Conservation (phyloP, 257 asterid genomes). For the Lantana camara region DNA sequence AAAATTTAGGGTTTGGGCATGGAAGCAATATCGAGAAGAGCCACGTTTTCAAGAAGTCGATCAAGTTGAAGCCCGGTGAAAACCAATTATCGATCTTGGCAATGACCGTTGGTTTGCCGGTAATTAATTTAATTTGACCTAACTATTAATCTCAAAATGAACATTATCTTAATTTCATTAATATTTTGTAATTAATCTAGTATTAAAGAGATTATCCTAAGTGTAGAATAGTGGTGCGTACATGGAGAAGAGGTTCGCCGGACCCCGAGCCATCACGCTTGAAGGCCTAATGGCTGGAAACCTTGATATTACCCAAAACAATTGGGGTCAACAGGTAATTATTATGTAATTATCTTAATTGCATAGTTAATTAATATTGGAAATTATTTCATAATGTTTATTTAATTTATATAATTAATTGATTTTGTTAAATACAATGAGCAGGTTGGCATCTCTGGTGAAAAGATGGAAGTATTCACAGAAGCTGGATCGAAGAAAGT, state of each 20-base stretch:
- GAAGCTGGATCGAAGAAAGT: conserved; percentile 68
- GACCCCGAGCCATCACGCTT: conserved; percentile 66
- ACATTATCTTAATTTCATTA: too few species aligned
- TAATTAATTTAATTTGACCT: conserved; percentile 24
- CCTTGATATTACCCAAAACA: conserved; percentile 66
- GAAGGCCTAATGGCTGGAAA: conserved; percentile 92
- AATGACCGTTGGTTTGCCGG: conserved; percentile 83
- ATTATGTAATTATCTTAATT: too few species aligned
- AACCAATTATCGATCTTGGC: conserved; percentile 71
- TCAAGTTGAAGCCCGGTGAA: conserved; percentile 50
- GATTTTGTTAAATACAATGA: conserved; percentile 3
- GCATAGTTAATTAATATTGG: too few species aligned
- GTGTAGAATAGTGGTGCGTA: conserved; percentile 91
- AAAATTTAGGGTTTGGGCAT: conserved; percentile 64
- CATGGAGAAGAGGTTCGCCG: conserved; percentile 96
- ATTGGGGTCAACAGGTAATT: conserved; percentile 75
- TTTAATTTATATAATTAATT: neutral
- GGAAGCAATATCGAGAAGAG: conserved; percentile 87
- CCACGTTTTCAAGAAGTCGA: conserved; percentile 57
- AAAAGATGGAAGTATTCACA: conserved; percentile 46
- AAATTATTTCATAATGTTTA: neutral
- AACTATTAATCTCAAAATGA: too few species aligned
- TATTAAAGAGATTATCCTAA: neutral
- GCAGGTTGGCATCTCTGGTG: conserved; percentile 75
- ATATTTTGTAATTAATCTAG: neutral